Evolutionary conservation across 176 grass and related monocot species (phyloP).

Genomic region (Bolboschoenus planiculmis): DNA sequence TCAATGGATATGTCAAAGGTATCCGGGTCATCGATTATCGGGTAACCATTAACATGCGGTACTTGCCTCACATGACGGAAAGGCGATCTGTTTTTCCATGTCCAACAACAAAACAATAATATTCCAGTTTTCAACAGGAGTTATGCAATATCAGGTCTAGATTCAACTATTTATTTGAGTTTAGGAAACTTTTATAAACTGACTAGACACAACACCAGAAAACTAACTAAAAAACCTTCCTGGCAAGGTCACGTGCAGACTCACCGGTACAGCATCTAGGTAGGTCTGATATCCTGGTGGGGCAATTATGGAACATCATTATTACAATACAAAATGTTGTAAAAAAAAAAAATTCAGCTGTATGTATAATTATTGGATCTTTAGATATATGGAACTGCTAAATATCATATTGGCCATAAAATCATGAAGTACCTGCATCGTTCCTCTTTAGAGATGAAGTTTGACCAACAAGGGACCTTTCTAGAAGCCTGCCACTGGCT

Average conservation of each 20-base stretch:
- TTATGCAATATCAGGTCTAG: no score
- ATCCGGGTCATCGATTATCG: constrained; percentile 46
- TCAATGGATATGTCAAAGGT: constrained; percentile 55
- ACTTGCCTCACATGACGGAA: constrained; percentile 38
- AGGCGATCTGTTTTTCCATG: constrained; percentile 45
- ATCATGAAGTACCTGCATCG: constrained; percentile 64
- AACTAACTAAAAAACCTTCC: neutral
- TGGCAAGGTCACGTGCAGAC: neutral
- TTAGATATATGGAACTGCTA: neutral
- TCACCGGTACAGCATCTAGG: neutral
- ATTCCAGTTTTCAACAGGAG: neutral
- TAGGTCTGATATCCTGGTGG: neutral
- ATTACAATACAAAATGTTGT: neutral
- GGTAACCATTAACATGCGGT: constrained; percentile 63
- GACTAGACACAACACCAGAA: neutral
- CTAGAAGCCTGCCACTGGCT: constrained; percentile 69
- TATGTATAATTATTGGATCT: neutral
- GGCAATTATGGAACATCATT: neutral
- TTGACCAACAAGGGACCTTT: constrained; percentile 93
- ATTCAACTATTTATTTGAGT: neutral
- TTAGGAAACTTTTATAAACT: neutral
- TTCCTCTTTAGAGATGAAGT: constrained; percentile 60
- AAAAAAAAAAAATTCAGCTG: neutral
- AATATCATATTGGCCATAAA: neutral
- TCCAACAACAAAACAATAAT: neutral